Conservation (phyloP, 306 rosid genomes). For the Cucurbita ficifolia region DNA sequence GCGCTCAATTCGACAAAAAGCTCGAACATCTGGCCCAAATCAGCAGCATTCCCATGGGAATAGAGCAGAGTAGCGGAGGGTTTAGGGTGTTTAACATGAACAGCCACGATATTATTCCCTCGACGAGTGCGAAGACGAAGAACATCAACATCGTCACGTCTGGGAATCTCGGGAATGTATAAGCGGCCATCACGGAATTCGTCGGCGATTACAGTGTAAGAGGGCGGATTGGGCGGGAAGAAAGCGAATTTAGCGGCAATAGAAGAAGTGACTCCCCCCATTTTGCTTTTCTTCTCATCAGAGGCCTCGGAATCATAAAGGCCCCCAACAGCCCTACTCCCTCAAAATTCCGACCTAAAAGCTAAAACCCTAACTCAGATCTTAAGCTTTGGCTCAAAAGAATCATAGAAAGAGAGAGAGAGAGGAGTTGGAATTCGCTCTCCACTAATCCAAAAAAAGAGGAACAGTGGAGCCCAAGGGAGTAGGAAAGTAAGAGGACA, state of each 20-base stretch:
- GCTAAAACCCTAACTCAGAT: background rate
- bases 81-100: constrained; percentile 67
- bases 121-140: constrained; percentile 54
- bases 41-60: constrained; percentile 91
- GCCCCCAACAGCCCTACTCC: background rate
- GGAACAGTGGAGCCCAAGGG: constrained; percentile 1
- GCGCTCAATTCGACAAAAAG: constrained; percentile 71
- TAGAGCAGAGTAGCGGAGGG: constrained; percentile 70
- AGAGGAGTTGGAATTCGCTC: background rate
- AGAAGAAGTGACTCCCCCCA: constrained; percentile 97
- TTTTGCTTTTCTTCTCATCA: constrained; percentile 25
- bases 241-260: constrained; percentile 95
- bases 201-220: constrained; percentile 42
- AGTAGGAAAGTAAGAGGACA: background rate
- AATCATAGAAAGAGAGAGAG: background rate
- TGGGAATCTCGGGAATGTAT: constrained; percentile 58
- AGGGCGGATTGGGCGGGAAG: constrained; percentile 87
- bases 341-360: background rate
- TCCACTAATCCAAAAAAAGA: background rate
- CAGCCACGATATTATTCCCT: constrained; percentile 69
- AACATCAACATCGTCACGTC: constrained; percentile 71
- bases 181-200: constrained; percentile 15
- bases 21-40: constrained; percentile 92
- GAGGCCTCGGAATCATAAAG: constrained; percentile 26
- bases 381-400: background rate